Conservation (phyloP, 345 rosid genomes). For the Populus ilicifolia region DNA sequence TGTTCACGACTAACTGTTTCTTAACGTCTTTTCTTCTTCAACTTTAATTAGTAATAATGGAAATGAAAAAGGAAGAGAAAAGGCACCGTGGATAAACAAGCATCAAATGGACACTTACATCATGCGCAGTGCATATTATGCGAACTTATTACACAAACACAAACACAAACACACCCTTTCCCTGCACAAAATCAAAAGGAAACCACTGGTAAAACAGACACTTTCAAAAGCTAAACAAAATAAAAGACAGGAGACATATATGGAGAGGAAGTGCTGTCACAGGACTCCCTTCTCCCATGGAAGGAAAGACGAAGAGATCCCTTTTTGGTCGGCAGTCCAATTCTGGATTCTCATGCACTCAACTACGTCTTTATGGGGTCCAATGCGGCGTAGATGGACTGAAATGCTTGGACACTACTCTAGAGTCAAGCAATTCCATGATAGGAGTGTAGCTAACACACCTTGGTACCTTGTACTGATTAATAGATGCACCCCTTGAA, state of each 20-base stretch:
- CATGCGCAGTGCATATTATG: slow-evolving; percentile 18
- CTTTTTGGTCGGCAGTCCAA: slow-evolving; percentile 17
- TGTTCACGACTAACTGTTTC: neutral
- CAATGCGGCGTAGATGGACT: slow-evolving; percentile 75
- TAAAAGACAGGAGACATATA: neutral
- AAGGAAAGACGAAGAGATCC: neutral
- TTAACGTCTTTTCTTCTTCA: slow-evolving; percentile 11
- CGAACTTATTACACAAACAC: slow-evolving; percentile 29
- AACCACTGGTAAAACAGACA: neutral
- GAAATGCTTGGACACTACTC: slow-evolving; percentile 64
- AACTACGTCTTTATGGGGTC: slow-evolving; percentile 65
- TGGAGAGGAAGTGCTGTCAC: slow-evolving; percentile 10
- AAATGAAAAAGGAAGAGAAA: neutral
- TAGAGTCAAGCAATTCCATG: slow-evolving; percentile 77
- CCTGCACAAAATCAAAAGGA: no score
- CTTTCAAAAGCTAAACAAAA: slow-evolving; percentile 20
- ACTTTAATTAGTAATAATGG: neutral
- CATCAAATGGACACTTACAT: slow-evolving; percentile 21
- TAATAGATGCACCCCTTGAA: slow-evolving; percentile 91
- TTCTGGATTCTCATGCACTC: neutral
- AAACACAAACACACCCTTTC: neutral
- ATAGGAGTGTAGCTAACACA: slow-evolving; percentile 88
- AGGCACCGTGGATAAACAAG: neutral
- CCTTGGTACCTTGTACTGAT: slow-evolving; percentile 93
- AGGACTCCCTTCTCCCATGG: neutral